Evolutionary conservation across 163 green algal species (phyloP).

Genomic region (Chlorella variabilis): DNA sequence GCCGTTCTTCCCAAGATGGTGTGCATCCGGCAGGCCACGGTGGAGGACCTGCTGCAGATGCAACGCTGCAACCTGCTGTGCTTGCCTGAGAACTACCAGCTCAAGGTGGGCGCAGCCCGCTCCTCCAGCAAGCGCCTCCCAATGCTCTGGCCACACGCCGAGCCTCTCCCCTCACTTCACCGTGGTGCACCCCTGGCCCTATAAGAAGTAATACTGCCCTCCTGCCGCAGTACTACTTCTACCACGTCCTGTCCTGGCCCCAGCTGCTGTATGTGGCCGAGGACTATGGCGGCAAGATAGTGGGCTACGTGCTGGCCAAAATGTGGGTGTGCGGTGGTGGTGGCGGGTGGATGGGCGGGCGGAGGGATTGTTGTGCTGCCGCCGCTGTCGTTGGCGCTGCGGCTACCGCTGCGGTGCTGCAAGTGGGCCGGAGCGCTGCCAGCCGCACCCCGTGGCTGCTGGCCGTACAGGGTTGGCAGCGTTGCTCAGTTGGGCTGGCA

Average conservation of each 20-base stretch:
- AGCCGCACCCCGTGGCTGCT: no score
- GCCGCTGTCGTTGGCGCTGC: neutral
- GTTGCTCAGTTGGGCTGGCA: no score
- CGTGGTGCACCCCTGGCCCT: no score
- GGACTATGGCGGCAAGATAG: conserved; percentile 95
- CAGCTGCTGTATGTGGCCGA: conserved; percentile 98
- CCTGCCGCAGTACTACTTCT: conserved; percentile 97
- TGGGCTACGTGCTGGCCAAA: conserved; percentile 98
- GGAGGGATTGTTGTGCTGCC: neutral
- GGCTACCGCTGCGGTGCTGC: neutral
- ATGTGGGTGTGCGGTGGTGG: conserved; percentile 69
- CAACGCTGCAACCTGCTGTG: conserved; percentile 97
- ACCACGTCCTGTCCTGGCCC: conserved; percentile 98
- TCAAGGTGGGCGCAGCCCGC: conserved; percentile 79
- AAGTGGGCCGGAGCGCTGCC: no score
- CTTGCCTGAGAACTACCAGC: conserved; percentile 98
- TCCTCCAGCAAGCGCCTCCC: no score
- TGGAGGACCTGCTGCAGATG: conserved; percentile 98
- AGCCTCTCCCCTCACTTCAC: no score
- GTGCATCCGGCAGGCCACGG: conserved; percentile 87
- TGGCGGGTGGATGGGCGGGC: neutral
- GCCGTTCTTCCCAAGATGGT: conserved; percentile 90
- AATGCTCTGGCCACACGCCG: neutral
- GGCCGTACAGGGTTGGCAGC: no score
- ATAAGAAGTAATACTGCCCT: no score